These are phyloP conservation scores for Allantophomopsis cytisporea DNA, from an alignment of 2,329 filamentous ascomycete species.

Conservation along the genomic window DNA sequence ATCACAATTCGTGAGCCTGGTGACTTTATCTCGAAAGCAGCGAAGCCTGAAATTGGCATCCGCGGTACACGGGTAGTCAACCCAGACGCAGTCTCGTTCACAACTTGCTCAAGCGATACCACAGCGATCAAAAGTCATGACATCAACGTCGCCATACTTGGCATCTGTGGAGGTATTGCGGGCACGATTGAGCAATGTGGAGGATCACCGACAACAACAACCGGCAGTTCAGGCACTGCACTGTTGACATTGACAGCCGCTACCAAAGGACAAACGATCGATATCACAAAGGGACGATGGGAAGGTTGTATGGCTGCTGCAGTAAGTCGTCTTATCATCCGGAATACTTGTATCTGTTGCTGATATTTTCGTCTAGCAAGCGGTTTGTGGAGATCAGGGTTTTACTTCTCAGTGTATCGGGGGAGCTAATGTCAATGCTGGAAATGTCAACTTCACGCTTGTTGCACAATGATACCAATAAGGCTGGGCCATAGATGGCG, in stretches of 20 bases:
- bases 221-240: slow-evolving; percentile 30
- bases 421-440: slow-evolving; percentile 7
- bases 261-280: slow-evolving; percentile 30
- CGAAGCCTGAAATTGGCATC: too few species aligned
- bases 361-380: not conserved
- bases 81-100: not conserved
- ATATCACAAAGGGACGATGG: slow-evolving; percentile 37
- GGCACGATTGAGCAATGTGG: slow-evolving; percentile 30
- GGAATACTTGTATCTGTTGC: too few species aligned
- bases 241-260: slow-evolving; percentile 31
- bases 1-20: too few species aligned
- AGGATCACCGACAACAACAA: slow-evolving; percentile 28
- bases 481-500: too few species aligned
- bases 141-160: slow-evolving; percentile 30
- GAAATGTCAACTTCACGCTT: slow-evolving; percentile 10
- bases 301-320: slow-evolving; percentile 39
- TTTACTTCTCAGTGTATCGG: slow-evolving; percentile 13
- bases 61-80: not conserved
- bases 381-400: slow-evolving; percentile 8
- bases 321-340: too few species aligned
- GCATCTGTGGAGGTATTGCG: slow-evolving; percentile 34
- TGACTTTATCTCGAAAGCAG: too few species aligned
- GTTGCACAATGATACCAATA: not conserved
- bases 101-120: not conserved
- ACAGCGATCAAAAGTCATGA: slow-evolving; percentile 23